A percentile compares a stretch with the other conserved stretches of the same genome.
These are phyloP conservation scores for Chamaecrista fasciculata DNA, from an alignment of 306 rosid species.

Conservation along the genomic window DNA sequence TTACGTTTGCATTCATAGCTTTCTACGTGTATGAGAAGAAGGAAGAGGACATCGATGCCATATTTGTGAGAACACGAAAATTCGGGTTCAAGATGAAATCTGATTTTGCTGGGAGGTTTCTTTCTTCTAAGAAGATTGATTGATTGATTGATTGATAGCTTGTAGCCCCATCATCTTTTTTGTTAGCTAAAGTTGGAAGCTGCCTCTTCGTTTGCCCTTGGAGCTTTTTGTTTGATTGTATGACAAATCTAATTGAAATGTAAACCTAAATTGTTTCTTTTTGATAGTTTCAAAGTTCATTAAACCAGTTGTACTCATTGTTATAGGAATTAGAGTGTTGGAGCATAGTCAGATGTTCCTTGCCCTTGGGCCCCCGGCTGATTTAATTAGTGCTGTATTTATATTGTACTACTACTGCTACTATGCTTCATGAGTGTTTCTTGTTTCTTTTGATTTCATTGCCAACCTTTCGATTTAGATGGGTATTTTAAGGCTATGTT, in stretches of 20 bases:
- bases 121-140: constrained; percentile 52
- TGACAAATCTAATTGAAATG: constrained; percentile 14
- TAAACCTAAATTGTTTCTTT: background rate
- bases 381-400: too few relatives aligned
- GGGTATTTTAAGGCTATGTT: too few relatives aligned
- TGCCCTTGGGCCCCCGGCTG: too few relatives aligned
- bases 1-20: constrained; percentile 56
- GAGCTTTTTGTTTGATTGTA: constrained; percentile 31
- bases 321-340: background rate
- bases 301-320: background rate
- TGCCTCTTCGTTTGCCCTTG: constrained; percentile 16
- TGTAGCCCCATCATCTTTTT: constrained; percentile 19
- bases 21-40: constrained; percentile 73
- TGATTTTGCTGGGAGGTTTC: constrained; percentile 43
- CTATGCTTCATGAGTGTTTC: background rate
- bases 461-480: too few relatives aligned
- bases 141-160: too few relatives aligned
- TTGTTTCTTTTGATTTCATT: background rate
- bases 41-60: constrained; percentile 71
- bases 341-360: too few relatives aligned
- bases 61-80: constrained; percentile 42
- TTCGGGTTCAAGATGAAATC: constrained; percentile 63
- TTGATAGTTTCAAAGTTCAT: background rate
- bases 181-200: constrained; percentile 20
- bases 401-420: too few relatives aligned